Evolutionary conservation across 208 protist genomes (phyloP).

Genomic region (Crithidia brevicula): DNA sequence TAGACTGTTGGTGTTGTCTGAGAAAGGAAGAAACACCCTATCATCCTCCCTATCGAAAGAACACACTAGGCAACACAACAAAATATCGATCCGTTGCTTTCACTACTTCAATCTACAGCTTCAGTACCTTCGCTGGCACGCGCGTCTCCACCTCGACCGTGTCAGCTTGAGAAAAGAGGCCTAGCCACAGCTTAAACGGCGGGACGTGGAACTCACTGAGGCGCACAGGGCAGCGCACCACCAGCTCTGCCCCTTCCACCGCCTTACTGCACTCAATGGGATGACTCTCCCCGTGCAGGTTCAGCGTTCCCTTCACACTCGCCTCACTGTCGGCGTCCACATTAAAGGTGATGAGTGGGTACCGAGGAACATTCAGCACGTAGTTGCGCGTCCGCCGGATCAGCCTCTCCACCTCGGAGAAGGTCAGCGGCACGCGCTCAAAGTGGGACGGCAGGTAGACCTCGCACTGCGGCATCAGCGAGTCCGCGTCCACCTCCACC

Average conservation of each 20-base stretch:
- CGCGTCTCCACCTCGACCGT: conserved; percentile 85
- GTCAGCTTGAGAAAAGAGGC: conserved; percentile 73
- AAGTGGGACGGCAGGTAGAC: conserved; percentile 52
- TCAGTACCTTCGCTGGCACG: conserved; percentile 60
- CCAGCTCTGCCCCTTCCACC: conserved; percentile 73
- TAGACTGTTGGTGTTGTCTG: too few species aligned
- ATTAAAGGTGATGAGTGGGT: conserved; percentile 73
- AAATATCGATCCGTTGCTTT: background rate
- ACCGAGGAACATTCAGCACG: conserved; percentile 65
- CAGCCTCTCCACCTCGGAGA: conserved; percentile 70
- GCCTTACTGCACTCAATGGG: conserved; percentile 62
- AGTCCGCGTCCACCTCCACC: conserved; percentile 78
- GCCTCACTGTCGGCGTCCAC: conserved; percentile 44
- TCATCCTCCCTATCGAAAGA: background rate
- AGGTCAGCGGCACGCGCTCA: conserved; percentile 62
- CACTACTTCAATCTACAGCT: conserved; percentile 39
- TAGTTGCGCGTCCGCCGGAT: conserved; percentile 45
- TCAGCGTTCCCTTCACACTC: conserved; percentile 53
- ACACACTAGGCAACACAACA: background rate
- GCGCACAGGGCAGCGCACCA: conserved; percentile 81
- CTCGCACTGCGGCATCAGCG: conserved; percentile 79
- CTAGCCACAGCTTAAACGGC: conserved; percentile 62
- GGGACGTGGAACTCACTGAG: conserved; percentile 62
- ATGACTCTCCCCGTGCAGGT: conserved; percentile 64
- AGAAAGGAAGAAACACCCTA: too few species aligned